These are phyloP conservation scores for Pseudopediastrum boryanum DNA, from an alignment of 139 green algal genomes.

Conservation along the genomic window DNA sequence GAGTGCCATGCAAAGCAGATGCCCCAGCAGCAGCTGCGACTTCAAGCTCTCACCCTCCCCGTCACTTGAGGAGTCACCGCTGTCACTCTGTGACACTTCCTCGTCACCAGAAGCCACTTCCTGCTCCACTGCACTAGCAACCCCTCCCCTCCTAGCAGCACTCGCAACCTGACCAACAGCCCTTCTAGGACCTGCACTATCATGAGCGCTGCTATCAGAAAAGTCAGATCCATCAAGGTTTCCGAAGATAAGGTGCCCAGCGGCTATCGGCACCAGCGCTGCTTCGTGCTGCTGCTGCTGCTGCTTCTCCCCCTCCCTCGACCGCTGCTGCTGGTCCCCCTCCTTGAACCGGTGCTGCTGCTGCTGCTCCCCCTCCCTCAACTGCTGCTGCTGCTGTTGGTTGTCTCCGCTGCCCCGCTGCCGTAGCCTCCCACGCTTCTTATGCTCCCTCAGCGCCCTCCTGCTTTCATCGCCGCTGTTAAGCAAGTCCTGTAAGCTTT, in stretches of 20 bases:
- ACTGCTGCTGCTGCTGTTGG: not conserved
- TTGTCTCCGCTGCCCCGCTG: too few species aligned
- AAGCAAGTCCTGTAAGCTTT: conserved; percentile 22
- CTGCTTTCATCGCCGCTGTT: conserved; percentile 2
- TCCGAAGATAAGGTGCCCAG: not conserved
- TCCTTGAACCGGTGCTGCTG: not conserved
- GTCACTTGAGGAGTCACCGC: conserved; percentile 1
- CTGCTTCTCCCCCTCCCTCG: conserved; percentile 28
- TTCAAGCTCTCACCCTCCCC: conserved; percentile 38
- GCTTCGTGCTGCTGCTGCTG: conserved; percentile 6
- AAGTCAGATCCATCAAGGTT: not conserved
- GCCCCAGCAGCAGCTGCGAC: conserved; percentile 69
- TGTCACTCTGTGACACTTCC: conserved; percentile 13
- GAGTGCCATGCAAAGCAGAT: conserved; percentile 62
- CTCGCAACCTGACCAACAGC: not conserved
- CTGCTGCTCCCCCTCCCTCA: too few species aligned
- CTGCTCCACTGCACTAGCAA: not conserved
- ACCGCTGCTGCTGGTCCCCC: not conserved
- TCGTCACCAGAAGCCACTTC: too few species aligned
- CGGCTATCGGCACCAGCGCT: not conserved
- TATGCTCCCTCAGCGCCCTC: too few species aligned
- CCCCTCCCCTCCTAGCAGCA: not conserved
- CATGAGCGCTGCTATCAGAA: not conserved
- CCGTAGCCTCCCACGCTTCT: not conserved
- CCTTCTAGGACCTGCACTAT: not conserved